Percentiles rank a stretch among this genome's conserved stretches.
These are phyloP conservation scores for Ceratocystis eucalypticola DNA, from an alignment of 2,329 filamentous ascomycete species.

Conservation along the genomic window DNA sequence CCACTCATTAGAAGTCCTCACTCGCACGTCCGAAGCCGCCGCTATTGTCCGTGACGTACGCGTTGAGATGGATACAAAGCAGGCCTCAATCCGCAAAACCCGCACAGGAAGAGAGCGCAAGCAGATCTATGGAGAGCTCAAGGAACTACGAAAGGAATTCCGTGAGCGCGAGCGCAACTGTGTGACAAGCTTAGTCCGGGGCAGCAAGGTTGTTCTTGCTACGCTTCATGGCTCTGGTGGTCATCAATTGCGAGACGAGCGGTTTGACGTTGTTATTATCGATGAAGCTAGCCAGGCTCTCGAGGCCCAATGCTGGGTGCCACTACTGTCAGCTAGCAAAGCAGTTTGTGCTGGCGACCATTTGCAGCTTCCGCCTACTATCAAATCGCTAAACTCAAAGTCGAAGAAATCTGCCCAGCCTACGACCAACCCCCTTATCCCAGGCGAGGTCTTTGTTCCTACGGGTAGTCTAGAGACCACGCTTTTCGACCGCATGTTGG, in stretches of 20 bases:
- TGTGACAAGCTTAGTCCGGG: conserved; percentile 57
- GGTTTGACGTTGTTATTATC: conserved; percentile 88
- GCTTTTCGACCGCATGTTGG: conserved; percentile 77
- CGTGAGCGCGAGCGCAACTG: conserved; percentile 72
- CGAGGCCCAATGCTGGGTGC: conserved; percentile 95
- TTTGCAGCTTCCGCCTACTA: conserved; percentile 82
- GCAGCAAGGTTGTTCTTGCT: conserved; percentile 77
- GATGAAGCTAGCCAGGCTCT: conserved; percentile 93
- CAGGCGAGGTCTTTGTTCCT: conserved; percentile 19
- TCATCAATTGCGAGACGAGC: conserved; percentile 61
- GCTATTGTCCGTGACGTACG: conserved; percentile 81
- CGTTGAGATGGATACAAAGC: conserved; percentile 84
- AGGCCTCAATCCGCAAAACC: conserved; percentile 77
- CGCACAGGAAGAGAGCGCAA: conserved; percentile 64
- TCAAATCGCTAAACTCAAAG: conserved; percentile 61
- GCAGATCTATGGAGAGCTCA: conserved; percentile 73
- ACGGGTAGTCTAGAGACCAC: conserved; percentile 58
- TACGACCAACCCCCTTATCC: conserved; percentile 16
- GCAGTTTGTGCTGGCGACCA: conserved; percentile 89
- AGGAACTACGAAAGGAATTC: conserved; percentile 76
- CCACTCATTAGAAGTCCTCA: conserved; percentile 84
- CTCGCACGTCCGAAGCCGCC: conserved; percentile 78
- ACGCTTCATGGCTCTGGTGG: conserved; percentile 88
- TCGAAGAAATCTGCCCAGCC: conserved; percentile 23
- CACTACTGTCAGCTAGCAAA: conserved; percentile 66